Percentiles rank a stretch among this genome's conserved stretches.
phyloP scores from a whole-genome alignment of 805 yeast genomes.

The Candida dajiaensis region DNA sequence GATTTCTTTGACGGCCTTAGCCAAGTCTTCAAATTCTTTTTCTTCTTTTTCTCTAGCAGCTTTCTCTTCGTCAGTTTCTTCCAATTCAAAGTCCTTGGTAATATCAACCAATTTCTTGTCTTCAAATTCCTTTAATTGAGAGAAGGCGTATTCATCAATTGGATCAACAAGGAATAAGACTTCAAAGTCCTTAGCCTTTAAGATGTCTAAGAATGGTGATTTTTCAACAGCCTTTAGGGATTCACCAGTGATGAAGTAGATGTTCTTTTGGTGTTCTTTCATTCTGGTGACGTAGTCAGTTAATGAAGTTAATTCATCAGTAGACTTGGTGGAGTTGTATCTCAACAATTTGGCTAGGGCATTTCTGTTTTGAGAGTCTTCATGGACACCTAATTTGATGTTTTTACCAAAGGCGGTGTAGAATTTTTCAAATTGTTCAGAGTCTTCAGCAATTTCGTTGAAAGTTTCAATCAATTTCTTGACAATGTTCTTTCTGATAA shows the following conservation, averaged over 20 bases:
- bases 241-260: conserved; percentile 99
- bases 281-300: conserved; percentile 97
- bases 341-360: conserved; percentile 95
- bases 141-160: conserved; percentile 99
- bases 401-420: conserved; percentile 97
- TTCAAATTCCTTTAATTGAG: conserved; percentile 98
- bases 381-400: conserved; percentile 98
- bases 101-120: conserved; percentile 98
- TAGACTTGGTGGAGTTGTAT: conserved; percentile 93
- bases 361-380: conserved; percentile 95
- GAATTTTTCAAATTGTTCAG: conserved; percentile 97
- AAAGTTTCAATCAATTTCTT: conserved; percentile 98
- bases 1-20: conserved; percentile 93
- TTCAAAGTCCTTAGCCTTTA: conserved; percentile 97
- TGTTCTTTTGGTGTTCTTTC: conserved; percentile 99
- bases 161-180: conserved; percentile 98
- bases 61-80: conserved; percentile 98
- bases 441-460: conserved; percentile 98
- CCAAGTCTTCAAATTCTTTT: conserved; percentile 86
- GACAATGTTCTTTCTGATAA: conserved; percentile 97
- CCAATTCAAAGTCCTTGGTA: conserved; percentile 98
- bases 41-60: conserved; percentile 86
- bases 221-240: conserved; percentile 94
- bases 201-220: conserved; percentile 98
- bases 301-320: conserved; percentile 90